Evolutionary conservation across 2,329 filamentous ascomycete species (phyloP).

Genomic region (Epichloe scottii): DNA sequence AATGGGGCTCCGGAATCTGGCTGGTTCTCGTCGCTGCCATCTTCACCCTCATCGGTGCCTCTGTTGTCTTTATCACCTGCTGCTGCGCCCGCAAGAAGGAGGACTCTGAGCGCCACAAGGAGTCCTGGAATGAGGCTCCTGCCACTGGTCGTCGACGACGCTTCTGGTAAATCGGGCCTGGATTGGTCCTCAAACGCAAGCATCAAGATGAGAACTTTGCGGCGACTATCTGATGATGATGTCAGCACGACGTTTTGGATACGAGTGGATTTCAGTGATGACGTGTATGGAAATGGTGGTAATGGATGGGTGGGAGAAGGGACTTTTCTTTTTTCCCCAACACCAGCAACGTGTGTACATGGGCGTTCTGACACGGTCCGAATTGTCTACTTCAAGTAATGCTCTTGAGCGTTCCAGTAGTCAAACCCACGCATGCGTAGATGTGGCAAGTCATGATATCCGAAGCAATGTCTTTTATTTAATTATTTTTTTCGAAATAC

Average conservation of each 20-base stretch:
- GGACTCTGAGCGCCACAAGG: conserved; percentile 13
- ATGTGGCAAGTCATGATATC: neutral
- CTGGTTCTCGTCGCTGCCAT: conserved; percentile 43
- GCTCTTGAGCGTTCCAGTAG: no score
- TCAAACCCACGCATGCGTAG: neutral
- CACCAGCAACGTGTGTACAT: no score
- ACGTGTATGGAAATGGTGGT: neutral
- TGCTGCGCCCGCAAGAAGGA: conserved; percentile 35
- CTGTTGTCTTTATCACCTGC: conserved; percentile 50
- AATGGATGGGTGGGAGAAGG: no score
- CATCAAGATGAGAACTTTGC: neutral
- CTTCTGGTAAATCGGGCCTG: conserved; percentile 9
- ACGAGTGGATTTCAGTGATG: no score
- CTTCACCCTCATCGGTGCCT: conserved; percentile 38
- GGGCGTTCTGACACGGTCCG: no score
- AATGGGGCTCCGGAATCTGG: conserved; percentile 45
- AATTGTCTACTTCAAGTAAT: no score
- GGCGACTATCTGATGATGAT: neutral
- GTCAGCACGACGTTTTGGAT: no score
- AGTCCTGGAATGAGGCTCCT: conserved; percentile 10
- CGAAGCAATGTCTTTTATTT: neutral
- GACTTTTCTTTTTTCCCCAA: no score
- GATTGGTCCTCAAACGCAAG: no score
- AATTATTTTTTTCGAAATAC: neutral
- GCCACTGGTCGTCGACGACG: conserved; percentile 3